Conservation (phyloP, 2,329 filamentous ascomycete genomes). For the Exophiala sp. region DNA sequence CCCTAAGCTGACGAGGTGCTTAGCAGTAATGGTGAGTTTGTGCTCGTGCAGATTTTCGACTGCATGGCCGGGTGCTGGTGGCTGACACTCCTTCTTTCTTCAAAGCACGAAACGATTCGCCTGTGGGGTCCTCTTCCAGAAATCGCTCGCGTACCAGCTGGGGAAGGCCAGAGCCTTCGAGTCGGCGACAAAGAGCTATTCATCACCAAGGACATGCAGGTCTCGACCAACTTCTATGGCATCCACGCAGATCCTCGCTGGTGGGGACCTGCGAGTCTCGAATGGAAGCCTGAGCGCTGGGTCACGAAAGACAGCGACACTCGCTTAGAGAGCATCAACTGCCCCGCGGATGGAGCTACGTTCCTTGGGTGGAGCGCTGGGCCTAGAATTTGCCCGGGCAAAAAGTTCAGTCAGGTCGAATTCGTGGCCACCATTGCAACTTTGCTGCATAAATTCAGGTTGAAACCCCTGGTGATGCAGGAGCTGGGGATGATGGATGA, state of each 20-base stretch:
- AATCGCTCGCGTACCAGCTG: conserved; percentile 10
- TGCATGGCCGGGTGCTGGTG: not conserved
- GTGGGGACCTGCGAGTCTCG: conserved; percentile 29
- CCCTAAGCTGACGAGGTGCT: conserved; percentile 4
- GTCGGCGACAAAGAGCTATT: conserved; percentile 16
- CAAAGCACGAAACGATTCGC: conserved; percentile 27
- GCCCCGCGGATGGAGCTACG: conserved; percentile 19
- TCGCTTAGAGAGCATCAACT: conserved; percentile 20
- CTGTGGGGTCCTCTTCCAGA: conserved; percentile 19
- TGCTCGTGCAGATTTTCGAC: conserved; percentile 38
- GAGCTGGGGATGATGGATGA: not conserved
- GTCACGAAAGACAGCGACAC: conserved; percentile 26
- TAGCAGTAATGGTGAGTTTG: conserved; percentile 30
- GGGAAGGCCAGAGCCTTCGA: conserved; percentile 24
- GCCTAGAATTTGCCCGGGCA: conserved; percentile 32
- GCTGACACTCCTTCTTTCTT: not conserved
- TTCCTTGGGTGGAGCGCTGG: conserved; percentile 33
- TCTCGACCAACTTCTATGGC: conserved; percentile 26
- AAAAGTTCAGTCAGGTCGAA: conserved; percentile 36
- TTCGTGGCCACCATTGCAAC: conserved; percentile 38
- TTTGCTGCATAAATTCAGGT: conserved; percentile 33
- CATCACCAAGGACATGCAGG: conserved; percentile 22
- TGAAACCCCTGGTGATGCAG: conserved; percentile 16
- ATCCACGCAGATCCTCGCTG: conserved; percentile 28
- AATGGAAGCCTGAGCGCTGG: conserved; percentile 36